Evolutionary conservation across 768 basidiomycete genomes (phyloP).

Genomic region (Exidia glandulosa): DNA sequence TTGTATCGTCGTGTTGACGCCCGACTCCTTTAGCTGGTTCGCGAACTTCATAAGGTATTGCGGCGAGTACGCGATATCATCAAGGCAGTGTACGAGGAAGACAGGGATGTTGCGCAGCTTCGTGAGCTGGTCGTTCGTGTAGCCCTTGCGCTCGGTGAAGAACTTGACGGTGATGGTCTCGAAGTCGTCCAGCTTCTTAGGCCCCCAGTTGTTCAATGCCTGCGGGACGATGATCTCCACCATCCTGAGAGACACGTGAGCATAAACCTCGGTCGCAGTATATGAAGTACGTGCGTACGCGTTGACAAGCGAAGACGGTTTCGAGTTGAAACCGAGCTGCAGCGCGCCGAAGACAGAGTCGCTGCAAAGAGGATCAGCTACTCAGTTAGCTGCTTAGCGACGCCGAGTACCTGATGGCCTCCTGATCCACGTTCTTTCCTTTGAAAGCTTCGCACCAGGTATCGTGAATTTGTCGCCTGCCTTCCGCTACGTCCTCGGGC

Average conservation of each 20-base stretch:
- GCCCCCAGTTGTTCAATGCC: neutral
- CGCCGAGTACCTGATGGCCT: too few species aligned
- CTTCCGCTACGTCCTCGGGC: neutral
- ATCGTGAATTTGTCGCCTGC: neutral
- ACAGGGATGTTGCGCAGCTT: neutral
- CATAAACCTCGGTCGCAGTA: neutral
- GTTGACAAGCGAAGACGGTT: neutral
- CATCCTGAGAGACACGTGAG: neutral
- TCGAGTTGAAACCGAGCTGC: neutral
- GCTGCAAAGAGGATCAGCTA: too few species aligned
- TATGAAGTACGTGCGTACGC: neutral
- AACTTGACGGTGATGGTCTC: neutral
- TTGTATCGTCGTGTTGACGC: neutral
- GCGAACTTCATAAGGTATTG: neutral
- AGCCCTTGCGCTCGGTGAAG: neutral
- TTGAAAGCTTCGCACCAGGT: neutral
- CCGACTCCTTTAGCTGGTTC: neutral
- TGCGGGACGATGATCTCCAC: neutral
- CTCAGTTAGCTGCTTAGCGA: too few species aligned
- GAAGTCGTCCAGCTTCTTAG: neutral
- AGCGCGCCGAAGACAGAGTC: neutral
- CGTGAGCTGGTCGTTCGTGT: neutral
- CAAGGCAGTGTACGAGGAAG: neutral
- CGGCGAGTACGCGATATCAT: neutral
- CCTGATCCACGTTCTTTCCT: neutral